Base-by-base conservation (phyloP, 257 asterid species). In the Schizonepeta tenuifolia region DNA sequence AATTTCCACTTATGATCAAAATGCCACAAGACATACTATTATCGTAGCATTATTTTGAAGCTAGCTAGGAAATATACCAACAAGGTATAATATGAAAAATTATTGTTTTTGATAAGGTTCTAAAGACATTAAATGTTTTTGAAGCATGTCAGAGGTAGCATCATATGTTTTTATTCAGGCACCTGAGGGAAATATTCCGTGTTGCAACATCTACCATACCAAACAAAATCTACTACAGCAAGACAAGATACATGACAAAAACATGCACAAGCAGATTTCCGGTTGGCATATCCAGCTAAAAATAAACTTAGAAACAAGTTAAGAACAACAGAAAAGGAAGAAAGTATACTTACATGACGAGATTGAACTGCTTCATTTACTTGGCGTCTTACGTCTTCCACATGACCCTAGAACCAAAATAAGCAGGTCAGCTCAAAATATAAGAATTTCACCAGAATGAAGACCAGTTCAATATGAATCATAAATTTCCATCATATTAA, bases 291-390 rank as follows among this genome's bases (percentile, higher is more conserved):
- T 36, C 49, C 40, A 66, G 60, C 18, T 22, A 65, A 35, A 38
- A 4, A 24, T 53, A 53, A 59, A 38, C 7, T 31, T 7, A 64
- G 71, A 50, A 44, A 31, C 46, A 54, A 66, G 74, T 22, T 9
- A 22, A 22, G 58, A 11, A 53, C 15, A 22, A 46, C 17, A 47
- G 35, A 33, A 55, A 69, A 5, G 58, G 55, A 35, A 3, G 62
- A 73, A 78, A 47, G 73, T 75, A 36, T 70, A 78, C 98, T 87
- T 26, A 92, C 99, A 83, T 92, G 96, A 61, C 99, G 98, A 69
- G 90, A 79, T 68, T 83, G 96, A 79, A 90, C 94, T 35, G 97
- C 98, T 88, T 95, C 99, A 72, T 92, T 83, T 47, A 92, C 97
- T 87, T 92, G 95, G 77, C 96, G 96, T 73, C 91, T 81, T 75